Conservation (phyloP, 805 yeast genomes). For the Kodamaea kaohsiungensis region DNA sequence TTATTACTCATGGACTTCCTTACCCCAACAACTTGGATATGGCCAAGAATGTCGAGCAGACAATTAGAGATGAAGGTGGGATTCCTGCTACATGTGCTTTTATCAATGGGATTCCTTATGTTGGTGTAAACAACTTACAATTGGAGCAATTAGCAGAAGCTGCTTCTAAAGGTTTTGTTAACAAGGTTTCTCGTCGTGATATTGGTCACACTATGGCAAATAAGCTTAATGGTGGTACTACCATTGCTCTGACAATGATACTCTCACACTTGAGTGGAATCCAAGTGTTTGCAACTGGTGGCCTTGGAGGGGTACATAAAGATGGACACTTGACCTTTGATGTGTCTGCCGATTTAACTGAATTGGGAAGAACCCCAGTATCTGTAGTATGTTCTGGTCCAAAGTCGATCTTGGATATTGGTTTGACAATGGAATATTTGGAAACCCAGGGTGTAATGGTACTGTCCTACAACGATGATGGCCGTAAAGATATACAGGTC, state of each 20-base stretch:
- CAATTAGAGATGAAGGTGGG: constrained; percentile 62
- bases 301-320: constrained; percentile 88
- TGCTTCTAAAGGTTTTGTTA: constrained; percentile 26
- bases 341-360: constrained; percentile 84
- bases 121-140: constrained; percentile 58
- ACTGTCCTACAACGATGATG: constrained; percentile 58
- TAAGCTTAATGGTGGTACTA: constrained; percentile 78
- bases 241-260: constrained; percentile 88
- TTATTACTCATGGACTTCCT: constrained; percentile 88
- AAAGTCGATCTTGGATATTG: constrained; percentile 79
- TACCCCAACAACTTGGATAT: constrained; percentile 71
- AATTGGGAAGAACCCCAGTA: constrained; percentile 77
- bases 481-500: constrained; percentile 42
- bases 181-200: constrained; percentile 80
- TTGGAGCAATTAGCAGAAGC: constrained; percentile 51
- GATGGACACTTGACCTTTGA: constrained; percentile 77
- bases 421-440: constrained; percentile 77
- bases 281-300: constrained; percentile 88
- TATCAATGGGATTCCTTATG: constrained; percentile 65
- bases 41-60: constrained; percentile 68
- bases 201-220: constrained; percentile 69
- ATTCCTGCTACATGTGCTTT: constrained; percentile 87
- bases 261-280: constrained; percentile 75
- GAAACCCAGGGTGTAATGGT: constrained; percentile 93
- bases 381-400: constrained; percentile 95